Base-by-base conservation (phyloP, 805 yeast species). In the Metahyphopichia silvanorum region DNA sequence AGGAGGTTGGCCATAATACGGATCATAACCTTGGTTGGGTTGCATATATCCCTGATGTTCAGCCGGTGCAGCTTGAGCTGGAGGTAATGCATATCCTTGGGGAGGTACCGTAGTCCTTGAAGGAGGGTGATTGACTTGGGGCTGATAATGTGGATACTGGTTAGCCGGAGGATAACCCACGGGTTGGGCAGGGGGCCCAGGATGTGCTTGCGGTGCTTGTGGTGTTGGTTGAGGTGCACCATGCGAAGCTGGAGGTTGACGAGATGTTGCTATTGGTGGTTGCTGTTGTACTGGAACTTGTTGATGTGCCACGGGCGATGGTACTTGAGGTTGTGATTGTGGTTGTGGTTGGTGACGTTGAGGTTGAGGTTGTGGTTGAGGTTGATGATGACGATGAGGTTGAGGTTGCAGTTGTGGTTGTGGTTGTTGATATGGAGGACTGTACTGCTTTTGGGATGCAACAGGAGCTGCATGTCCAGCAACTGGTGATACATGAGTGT, bases 1-100 rank as follows among this genome's bases (percentile, higher is more conserved):
- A 6, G 39, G 46, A 11, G 45, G 37, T 16, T 37, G 32, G 6
- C 26, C 36, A 33, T 28, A 39, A 29, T 25, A 25, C 27, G 7
- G 26, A 14, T 24, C 26, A 14, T 9, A 24, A 14, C 15, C 26
- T 7, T 9, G n/a, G 8, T 24, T 24, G 21, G 22, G 30, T 13
- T 32, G 31, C 19, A 41, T 42, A 20, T 29, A 33, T 6, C 41
- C 42, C 21, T 39, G 43, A 8, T 24, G 26, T 11, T 21, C 10
- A 9, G 22, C 22, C 22, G 22, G 11, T 21, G 22, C 22, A 21
- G 10, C 22, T n/a, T n/a, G n/a, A n/a, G n/a, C n/a, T n/a, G n/a
- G n/a, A n/a, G n/a, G n/a, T n/a, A n/a, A n/a, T n/a, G n/a, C n/a
- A n/a, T n/a, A n/a, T n/a, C n/a, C n/a, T n/a, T n/a, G n/a, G n/a